Evolutionary conservation across 75 land plant genomes (phyloP), one percentile per base, ranked within the genome.

Genomic region (Ceratopteris richardii): DNA sequence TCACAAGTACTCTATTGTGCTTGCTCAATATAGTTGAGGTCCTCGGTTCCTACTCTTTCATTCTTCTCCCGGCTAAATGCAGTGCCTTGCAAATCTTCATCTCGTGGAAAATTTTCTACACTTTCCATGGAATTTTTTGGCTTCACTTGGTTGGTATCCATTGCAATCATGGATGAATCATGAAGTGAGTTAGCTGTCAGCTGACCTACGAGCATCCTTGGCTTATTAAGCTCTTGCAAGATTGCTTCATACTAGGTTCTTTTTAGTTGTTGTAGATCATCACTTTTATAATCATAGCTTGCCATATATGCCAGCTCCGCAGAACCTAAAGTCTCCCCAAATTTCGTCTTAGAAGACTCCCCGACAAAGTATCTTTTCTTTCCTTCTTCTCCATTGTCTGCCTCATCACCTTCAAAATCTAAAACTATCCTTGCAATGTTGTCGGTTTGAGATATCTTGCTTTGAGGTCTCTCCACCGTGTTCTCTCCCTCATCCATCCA

Each of bases 121-220:
- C 98, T 93, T 44, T 93, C 98, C 87, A 82, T 84, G 2, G 98
- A 93, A 57, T 93, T 88, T 18, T 77, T 81, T 46, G 82, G 80
- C 10, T 60, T 75, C 60, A 62, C 59, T 46, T 87, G 80, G 27
- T 72, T 51, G 17, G 96, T 86, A 60, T 93, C 96, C 77, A 86
- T 76, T 22, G 98, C 98, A 79, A 92, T 83, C 42, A 93, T 90
- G 52, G 95, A 88, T 11, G 98, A 89, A 30, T 77, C 81, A 47
- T 75, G 77, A 31, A 86, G 69, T 51, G 84, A 82, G 56, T 79
- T 89, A 57, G 74, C 70, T 31, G 65, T 18, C 33, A 75, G 68
- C 33, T 62, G 71, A 18, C 50, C 21, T 23, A 70, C 72, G 17
- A 60, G 26, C 31, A 22, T 41, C 9, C 54, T 47, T 44, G 59